Evolutionary conservation across 73 alveolate species (phyloP), one percentile per base, ranked within the genome.

Genomic region (Paramecium biaurelia): DNA sequence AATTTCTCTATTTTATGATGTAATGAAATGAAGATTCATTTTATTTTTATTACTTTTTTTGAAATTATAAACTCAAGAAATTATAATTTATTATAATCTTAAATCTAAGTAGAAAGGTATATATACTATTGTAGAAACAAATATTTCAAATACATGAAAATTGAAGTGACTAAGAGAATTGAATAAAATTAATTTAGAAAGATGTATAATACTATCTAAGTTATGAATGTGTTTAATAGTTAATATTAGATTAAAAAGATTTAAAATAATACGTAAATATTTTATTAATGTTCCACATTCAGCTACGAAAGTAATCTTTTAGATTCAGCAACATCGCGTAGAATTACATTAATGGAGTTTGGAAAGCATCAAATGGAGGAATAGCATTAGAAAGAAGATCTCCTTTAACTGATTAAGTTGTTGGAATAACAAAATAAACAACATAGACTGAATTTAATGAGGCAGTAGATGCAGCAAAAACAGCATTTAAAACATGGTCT

Each of bases 401-500:
- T 89, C 99, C 99, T 7, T 96, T 92, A 57, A 96, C 99, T 20
- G 92, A 95, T 93, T 98, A 95, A 59, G 89, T 93, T 1, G 92
- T 96, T 47, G 95, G 94, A 20, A 79, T 85, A 42, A 97, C 93
- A 21, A 97, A 97, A 32, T 93, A 94, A 85, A 92, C 97, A 18
- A 87, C 97, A 26, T 70, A 82, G 24, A 86, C 92, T 26, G 98
- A 96, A 93, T 95, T 97, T 95, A 72, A 95, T 53, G 92, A 90
- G 58, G 99, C 99, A 10, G 99, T 96, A 6, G 85, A 84, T 1
- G 86, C 76, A 7, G 96, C 98, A 9, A 93, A 85, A 85, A 93
- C 92, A 43, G 97, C 99, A 35, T 97, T 92, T 95, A 70, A 92
- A 70, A 35, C 97, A 30, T 97, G 99, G 99, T 92, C 96, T 43